Evolutionary conservation across 192 early-diverging fungal species (phyloP).

Genomic region (Physocladia obscura): DNA sequence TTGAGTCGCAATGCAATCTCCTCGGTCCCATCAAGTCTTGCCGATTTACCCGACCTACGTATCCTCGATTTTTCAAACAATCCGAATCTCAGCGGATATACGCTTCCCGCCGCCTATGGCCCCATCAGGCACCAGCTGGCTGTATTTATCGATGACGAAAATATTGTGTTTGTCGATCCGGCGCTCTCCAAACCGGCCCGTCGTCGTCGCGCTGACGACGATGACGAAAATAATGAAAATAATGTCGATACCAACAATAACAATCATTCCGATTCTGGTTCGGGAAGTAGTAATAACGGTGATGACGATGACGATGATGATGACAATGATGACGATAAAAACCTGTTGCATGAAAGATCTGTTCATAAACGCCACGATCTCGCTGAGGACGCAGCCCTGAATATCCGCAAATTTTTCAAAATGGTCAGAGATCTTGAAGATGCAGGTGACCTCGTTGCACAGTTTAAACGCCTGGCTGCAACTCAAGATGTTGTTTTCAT

Average conservation of each 20-base stretch:
- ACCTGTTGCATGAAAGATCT: not conserved
- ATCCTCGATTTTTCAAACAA: constrained; percentile 47
- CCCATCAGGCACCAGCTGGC: constrained; percentile 31
- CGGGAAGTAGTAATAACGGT: not conserved
- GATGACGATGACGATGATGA: constrained; percentile 4
- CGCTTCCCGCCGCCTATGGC: constrained; percentile 30
- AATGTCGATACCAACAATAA: not conserved
- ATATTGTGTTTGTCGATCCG: constrained; percentile 11
- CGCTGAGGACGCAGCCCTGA: constrained; percentile 26
- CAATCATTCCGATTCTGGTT: not conserved
- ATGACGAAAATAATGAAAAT: not conserved
- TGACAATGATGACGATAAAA: constrained; percentile 20
- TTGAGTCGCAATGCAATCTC: constrained; percentile 38
- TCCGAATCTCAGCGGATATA: constrained; percentile 16
- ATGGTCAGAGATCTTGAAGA: constrained; percentile 35
- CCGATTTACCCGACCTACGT: constrained; percentile 39
- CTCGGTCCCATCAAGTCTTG: constrained; percentile 26
- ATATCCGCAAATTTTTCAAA: constrained; percentile 30
- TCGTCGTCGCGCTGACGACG: not conserved
- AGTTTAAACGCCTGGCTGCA: constrained; percentile 28
- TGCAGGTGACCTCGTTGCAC: constrained; percentile 5
- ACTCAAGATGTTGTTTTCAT: constrained; percentile 35
- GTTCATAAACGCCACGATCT: constrained; percentile 15
- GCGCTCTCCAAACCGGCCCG: not conserved
- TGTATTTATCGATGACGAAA: constrained; percentile 32